Evolutionary conservation across 2,329 filamentous ascomycete genomes (phyloP).

Genomic region (Pezicula neosporulosa): DNA sequence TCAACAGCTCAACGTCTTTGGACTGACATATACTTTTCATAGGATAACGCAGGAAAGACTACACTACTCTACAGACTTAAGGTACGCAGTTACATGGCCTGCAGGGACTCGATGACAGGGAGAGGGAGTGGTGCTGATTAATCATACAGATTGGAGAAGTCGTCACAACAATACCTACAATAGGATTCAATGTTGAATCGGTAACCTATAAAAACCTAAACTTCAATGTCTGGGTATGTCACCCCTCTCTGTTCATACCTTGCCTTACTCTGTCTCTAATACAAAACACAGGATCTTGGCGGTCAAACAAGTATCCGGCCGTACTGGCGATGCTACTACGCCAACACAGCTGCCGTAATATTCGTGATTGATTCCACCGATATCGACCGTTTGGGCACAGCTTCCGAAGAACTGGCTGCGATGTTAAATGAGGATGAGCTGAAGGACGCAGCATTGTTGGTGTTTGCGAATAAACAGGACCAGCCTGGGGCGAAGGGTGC

Average conservation of each 20-base stretch:
- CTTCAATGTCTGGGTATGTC: constrained; percentile 93
- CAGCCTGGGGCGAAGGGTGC: constrained; percentile 95
- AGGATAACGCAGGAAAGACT: constrained; percentile 99
- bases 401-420: constrained; percentile 84
- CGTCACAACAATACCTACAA: constrained; percentile 97
- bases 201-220: constrained; percentile 98
- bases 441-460: constrained; percentile 84
- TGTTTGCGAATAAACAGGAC: constrained; percentile 99
- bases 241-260: background rate
- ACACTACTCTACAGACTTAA: constrained; percentile 95
- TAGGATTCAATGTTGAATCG: constrained; percentile 98
- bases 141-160: constrained; percentile 84
- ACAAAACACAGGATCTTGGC: constrained; percentile 69
- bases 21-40: constrained; percentile 10
- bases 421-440: constrained; percentile 98
- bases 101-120: background rate
- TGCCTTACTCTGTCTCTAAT: constrained; percentile 2
- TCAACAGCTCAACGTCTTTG: background rate
- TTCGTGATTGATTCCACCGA: constrained; percentile 99
- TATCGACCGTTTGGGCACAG: constrained; percentile 90
- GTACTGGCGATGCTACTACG: constrained; percentile 99
- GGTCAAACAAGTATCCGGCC: constrained; percentile 98
- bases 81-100: constrained; percentile 44
- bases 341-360: constrained; percentile 96
- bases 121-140: constrained; percentile 8